Evolutionary conservation across 2,329 filamentous ascomycete species (phyloP), one percentile per base, ranked within the genome.

Genomic region (Sporothrix luriei): DNA sequence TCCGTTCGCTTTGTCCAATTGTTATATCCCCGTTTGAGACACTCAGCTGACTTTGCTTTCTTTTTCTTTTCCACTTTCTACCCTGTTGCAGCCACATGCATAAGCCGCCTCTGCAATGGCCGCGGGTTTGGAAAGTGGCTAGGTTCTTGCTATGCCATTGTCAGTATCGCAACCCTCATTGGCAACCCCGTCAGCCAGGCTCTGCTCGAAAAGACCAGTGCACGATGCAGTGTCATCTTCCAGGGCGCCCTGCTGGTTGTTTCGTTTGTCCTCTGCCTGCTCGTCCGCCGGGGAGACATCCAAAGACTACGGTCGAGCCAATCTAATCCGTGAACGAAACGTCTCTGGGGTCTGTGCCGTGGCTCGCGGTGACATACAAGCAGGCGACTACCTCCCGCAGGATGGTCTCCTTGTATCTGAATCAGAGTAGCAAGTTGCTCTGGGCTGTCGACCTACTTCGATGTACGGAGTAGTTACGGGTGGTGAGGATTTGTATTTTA

Each of bases 91-190:
- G 75, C 75, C 7, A 74, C 74, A 13, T 77, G 76, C 68, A 70
- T 78, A 10, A 74, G 74, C 29, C 64, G 70, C 3, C 75, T 78
- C 3, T 77, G 75, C 52, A 67, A 72, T 16, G 71, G 72, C 38
- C 71, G 73, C 11, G 74, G 71, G 38, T 74, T 70, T 19, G 75
- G 75, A 4, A 78, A 76, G 11, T 78, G 77, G 73, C 69, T 78
- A 4, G 76, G 77, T 2, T 75, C 72, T 4, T 75, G 71, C 9
- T 78, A 77, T 66, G 73, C 74, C 2, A 61, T 77, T 29, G 73
- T 74, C 49, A 74, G 76, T n/a, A 70, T 78, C 64, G 75, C 76
- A 7, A 71, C 69, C 14, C 66, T 75, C 49, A 72, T 74, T 29
- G 73, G 73, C 51, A 75, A 75, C 66, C 74, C 75, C 2, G 61